Percentiles rank a stretch among this genome's conserved stretches.
These are phyloP conservation scores for Vickermania ingenoplastis DNA, from an alignment of 208 protist genomes.

Conservation along the genomic window DNA sequence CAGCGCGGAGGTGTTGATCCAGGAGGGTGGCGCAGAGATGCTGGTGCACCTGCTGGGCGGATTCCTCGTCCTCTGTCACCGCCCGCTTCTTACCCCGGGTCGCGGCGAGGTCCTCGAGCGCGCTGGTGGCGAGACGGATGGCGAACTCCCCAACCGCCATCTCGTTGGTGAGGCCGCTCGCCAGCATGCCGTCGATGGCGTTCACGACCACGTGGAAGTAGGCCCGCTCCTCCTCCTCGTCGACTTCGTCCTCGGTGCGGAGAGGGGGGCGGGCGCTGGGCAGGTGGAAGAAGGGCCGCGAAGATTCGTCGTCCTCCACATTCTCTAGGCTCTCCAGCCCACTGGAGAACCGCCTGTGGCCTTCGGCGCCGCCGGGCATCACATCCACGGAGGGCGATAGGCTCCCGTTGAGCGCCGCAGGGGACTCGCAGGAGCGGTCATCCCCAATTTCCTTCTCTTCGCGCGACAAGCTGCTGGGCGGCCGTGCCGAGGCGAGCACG, in stretches of 20 bases:
- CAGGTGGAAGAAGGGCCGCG: not conserved
- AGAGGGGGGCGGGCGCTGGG: not conserved
- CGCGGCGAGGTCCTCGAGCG: not conserved
- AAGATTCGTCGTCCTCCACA: not conserved
- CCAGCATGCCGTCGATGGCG: slow-evolving; percentile 14
- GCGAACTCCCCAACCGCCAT: slow-evolving; percentile 11
- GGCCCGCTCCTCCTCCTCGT: slow-evolving; percentile 16
- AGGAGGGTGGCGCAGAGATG: not conserved
- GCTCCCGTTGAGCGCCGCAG: no score
- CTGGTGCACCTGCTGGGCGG: not conserved
- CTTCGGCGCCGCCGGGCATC: not conserved
- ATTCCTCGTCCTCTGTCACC: not conserved
- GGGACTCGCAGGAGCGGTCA: no score
- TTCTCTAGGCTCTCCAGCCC: not conserved
- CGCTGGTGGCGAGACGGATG: not conserved
- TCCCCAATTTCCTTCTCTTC: not conserved
- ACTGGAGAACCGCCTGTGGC: not conserved
- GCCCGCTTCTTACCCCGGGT: not conserved
- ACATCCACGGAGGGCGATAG: not conserved
- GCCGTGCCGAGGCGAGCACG: not conserved
- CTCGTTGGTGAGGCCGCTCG: slow-evolving; percentile 7
- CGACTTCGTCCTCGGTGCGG: slow-evolving; percentile 15
- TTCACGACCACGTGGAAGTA: slow-evolving; percentile 21
- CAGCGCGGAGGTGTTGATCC: not conserved
- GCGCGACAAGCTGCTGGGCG: not conserved